Base-by-base conservation (phyloP, 352 stramenopile genomes). In the Pythium vanterpoolii region DNA sequence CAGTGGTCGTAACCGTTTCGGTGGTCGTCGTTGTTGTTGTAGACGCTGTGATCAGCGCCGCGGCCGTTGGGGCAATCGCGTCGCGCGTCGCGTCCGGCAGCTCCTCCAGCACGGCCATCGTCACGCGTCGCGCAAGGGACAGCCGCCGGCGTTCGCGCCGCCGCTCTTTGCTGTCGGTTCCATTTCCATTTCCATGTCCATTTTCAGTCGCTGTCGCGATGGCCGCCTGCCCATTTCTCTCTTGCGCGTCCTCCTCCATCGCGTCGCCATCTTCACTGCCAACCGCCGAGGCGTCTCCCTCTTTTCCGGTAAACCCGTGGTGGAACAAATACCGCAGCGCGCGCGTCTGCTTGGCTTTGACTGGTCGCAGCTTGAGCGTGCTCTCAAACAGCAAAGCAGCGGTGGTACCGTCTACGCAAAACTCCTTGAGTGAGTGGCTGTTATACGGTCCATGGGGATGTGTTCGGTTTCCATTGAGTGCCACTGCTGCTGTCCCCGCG, bases 241-340 rank as follows among this genome's bases (percentile, higher is more conserved):
- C 39, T 16, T 26, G 24, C 18, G 10, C 42, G 23, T 45, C 36
- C 0, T 47, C 38, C 3, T 47, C 27, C 11, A 44, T 30, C 23
- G 33, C 45, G 16, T 42, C 30, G 1, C 38, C 16, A 1, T 53
- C 5, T 21, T 21, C 48, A 10, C 42, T 18, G 28, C 31, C 30
- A 5, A 45, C 14, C 9, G 31, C 42, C 4, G 33, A 48, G 1
- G 33, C 50, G 4, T 56, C 51, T 0, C 31, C 31, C 3, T 48
- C 60, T 11, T 18, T 28, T 16, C 36, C 69, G 2, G 56, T 58
- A 31, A 79, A 82, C 5, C 80, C 80, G 42, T 86, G 77, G 34
- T 80, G 73, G 56, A 90, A 90, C 24, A 90, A 73, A 62, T 88
- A 88, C 51, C 80, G 68, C 47, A 88, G 48, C 3, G 73, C 78